Percentiles rank a stretch among this genome's conserved stretches.
Conservation (phyloP, 257 asterid species). For the Solanum chmielewskii region DNA sequence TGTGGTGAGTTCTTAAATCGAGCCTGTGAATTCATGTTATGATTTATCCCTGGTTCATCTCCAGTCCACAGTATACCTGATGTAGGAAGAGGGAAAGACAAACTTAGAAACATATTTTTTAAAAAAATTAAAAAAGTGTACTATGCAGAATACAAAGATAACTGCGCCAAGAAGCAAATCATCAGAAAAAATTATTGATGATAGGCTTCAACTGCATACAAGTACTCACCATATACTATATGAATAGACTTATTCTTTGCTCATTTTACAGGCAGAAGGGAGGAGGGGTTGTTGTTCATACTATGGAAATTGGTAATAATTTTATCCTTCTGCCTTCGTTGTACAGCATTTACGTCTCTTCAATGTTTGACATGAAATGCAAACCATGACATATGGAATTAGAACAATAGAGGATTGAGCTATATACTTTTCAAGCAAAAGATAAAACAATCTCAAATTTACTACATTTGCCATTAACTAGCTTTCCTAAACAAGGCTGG, state of each 20-base stretch:
- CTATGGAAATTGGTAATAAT: neutral
- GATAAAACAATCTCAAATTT: neutral
- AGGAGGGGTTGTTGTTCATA: neutral
- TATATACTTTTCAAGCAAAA: neutral
- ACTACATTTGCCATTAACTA: neutral
- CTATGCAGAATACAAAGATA: neutral
- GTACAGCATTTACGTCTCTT: neutral
- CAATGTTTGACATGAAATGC: neutral
- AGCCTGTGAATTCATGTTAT: constrained; percentile 7
- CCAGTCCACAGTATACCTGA: constrained; percentile 31
- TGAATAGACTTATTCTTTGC: neutral
- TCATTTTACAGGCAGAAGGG: neutral
- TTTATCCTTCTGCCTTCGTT: neutral
- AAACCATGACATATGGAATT: neutral
- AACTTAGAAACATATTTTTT: neutral
- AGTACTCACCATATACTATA: neutral
- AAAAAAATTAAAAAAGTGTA: neutral
- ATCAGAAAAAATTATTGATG: neutral
- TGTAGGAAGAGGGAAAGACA: constrained; percentile 2
- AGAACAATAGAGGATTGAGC: neutral
- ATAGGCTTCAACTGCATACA: neutral
- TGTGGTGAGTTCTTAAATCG: constrained; percentile 28
- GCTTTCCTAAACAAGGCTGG: neutral
- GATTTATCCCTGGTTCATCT: constrained; percentile 15
- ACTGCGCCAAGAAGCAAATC: neutral